phyloP scores from a whole-genome alignment of 345 rosid genomes.

The Eucalyptus pumila region DNA sequence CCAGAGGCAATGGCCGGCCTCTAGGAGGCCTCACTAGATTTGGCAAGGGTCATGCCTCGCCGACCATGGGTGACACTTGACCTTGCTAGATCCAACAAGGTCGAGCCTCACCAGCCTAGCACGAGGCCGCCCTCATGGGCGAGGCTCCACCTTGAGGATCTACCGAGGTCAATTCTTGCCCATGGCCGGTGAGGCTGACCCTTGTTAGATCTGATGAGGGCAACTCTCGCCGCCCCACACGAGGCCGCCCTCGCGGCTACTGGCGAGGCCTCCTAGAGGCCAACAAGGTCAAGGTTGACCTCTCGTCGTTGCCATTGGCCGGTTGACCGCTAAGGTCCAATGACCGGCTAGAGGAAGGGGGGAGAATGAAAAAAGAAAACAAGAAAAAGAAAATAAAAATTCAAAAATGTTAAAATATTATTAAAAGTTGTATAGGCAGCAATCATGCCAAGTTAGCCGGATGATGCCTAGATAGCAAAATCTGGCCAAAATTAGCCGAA shows the following conservation, averaged over 20 bases:
- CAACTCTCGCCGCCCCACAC: fast-evolving
- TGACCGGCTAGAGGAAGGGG: fast-evolving
- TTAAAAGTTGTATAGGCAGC: fast-evolving
- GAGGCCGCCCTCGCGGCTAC: too few relatives aligned
- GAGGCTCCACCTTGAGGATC: too few relatives aligned
- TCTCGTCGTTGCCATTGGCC: fast-evolving
- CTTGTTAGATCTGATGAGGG: fast-evolving
- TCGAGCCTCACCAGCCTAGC: too few relatives aligned
- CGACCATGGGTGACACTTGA: too few relatives aligned
- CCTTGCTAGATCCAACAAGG: fast-evolving
- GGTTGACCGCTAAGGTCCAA: fast-evolving
- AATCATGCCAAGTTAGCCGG: fast-evolving
- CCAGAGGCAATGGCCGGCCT: too few relatives aligned
- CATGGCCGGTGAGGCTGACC: too few relatives aligned
- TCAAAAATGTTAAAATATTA: too few relatives aligned
- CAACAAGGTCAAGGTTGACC: too few relatives aligned
- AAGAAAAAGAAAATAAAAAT: too few relatives aligned
- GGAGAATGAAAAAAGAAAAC: too few relatives aligned
- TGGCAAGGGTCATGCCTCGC: fast-evolving
- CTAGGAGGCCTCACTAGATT: fast-evolving
- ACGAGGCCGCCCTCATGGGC: fast-evolving
- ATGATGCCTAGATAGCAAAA: fast-evolving
- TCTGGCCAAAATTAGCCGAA: fast-evolving
- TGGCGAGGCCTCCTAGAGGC: too few relatives aligned
- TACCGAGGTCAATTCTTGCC: fast-evolving